Evolutionary conservation across 768 basidiomycete genomes (phyloP), one percentile per base, ranked within the genome.

Genomic region (Zangia roseola): DNA sequence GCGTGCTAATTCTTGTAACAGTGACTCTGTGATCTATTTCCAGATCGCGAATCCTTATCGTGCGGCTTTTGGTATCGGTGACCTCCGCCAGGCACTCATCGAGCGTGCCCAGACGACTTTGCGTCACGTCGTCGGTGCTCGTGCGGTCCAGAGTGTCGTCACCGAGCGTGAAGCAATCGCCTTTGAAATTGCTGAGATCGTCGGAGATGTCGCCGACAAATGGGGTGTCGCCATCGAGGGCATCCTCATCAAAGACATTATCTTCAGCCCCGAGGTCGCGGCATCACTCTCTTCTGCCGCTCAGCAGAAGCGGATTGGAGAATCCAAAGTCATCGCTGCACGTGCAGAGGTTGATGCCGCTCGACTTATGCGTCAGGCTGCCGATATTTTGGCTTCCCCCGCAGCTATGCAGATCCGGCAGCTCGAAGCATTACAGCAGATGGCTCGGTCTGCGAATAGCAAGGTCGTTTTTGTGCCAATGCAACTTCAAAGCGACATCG

Each of bases 401-500:
- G 94, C 95, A 19, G 95, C 95, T 46, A 97, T 97, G 93, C 94
- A 97, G 70, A 97, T 97, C 66, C 79, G 95, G 51, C 95, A 97
- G 67, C 81, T 98, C 54, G 95, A 99, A 69, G 91, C 94, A 40
- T 79, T 97, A 55, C 93, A 97, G 78, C 79, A 83, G 61, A 98
- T 98, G 94, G 90, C 94, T 40, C 88, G 90, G 70, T 83, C 82
- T 14, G 82, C 88, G n/a, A 77, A 78, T 56, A 84, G 80, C 77
- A 98, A 98, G 69, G 92, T 95, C 57, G 79, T 98, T 48, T 97
- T 97, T 59, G 94, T 94, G 25, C 91, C 90, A 12, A 93, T 93
- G 91, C 88, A 91, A 55, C 77, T 91, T 20, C 89, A 91, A 67
- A 86, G 77, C 59, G 88, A 91, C 55, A 69, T 90, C 26, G 71